Base-by-base conservation (phyloP, 371 early-diverging fungal genomes). In the Mortierella sp. region DNA sequence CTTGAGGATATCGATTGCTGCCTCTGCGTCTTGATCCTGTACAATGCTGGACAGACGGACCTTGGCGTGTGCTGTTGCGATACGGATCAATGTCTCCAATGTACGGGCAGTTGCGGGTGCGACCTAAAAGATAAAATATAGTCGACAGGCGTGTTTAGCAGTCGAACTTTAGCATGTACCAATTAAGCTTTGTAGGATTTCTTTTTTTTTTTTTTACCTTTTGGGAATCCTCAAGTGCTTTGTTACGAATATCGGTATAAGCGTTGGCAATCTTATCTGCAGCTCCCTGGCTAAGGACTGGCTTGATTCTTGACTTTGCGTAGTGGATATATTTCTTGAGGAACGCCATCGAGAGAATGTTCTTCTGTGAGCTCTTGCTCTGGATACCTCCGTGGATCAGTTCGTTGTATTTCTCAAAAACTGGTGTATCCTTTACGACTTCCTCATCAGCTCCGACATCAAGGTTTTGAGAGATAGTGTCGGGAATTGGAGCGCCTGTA, bases 21-120 rank as follows among this genome's bases (percentile, higher is more conserved):
- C 92, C 63, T 93, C 91, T 20, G 97, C 97, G 84, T 99, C 98
- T 65, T 89, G 88, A 74, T 91, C 88, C 62, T 96, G 95, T 6
- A 99, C 97, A 3, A 84, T 84, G 39, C 85, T 81, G 58, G 95
- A 93, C 68, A 99, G 87, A 58, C 99, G 91, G 47, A 95, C 90
- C 87, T 99, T 99, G 57, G 99, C 99, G 86, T 98, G 97, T 9
- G 99, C 99, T 12, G 99, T 98, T 4, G 99, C 90, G 64, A 99
- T 86, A 87, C 99, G 96, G 77, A 99, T 99, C 63, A 99, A 87
- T 0, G 99, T 99, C 86, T 99, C 99, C 43, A 99, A 90, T 16
- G 99, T 96, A 90, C 99, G 95, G 10, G 99, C 96, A 9, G 99
- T 99, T 57, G 99, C 90, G 20, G 99, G 99, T 24, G 87, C 88